phyloP scores from a whole-genome alignment of 2,329 filamentous ascomycete species.

The Cladophialophora immunda region DNA sequence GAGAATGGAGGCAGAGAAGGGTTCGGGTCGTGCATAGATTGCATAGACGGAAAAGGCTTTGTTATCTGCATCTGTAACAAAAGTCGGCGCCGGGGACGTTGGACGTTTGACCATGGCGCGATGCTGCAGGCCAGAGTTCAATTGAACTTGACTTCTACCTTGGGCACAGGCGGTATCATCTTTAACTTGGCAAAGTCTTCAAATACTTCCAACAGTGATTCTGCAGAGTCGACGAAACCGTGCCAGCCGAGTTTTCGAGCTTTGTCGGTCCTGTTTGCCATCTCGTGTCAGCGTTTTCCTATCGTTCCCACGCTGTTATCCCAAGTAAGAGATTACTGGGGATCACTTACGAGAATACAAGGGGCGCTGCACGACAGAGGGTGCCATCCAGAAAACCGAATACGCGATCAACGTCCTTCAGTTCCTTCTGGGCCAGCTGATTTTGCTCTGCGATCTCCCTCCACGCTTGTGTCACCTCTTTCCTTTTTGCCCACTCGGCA shows the following conservation, averaged over 20 bases:
- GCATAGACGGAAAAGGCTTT: conserved; percentile 6
- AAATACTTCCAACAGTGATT: conserved; percentile 41
- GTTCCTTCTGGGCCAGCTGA: conserved; percentile 50
- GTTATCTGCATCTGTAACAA: neutral
- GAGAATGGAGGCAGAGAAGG: conserved; percentile 33
- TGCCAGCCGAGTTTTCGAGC: conserved; percentile 47
- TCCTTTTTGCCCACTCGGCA: conserved; percentile 55
- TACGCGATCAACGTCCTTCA: conserved; percentile 53
- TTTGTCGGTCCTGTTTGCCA: conserved; percentile 43
- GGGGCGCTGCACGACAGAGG: conserved; percentile 44
- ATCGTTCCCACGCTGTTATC: neutral
- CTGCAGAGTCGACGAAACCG: conserved; percentile 47
- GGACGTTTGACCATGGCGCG: neutral
- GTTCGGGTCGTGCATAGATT: conserved; percentile 19
- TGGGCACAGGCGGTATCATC: conserved; percentile 40
- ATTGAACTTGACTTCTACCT: conserved; percentile 36
- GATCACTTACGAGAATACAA: conserved; percentile 45
- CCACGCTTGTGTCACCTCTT: conserved; percentile 57
- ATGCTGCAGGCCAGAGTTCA: neutral
- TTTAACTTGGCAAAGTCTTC: conserved; percentile 37
- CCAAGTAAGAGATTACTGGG: no score
- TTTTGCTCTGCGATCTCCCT: conserved; percentile 53
- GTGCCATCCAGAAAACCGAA: conserved; percentile 58
- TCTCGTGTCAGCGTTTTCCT: neutral
- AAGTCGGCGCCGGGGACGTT: neutral